Conservation (phyloP, 2,329 filamentous ascomycete genomes). For the Tolypocladium cylindrosporum region DNA sequence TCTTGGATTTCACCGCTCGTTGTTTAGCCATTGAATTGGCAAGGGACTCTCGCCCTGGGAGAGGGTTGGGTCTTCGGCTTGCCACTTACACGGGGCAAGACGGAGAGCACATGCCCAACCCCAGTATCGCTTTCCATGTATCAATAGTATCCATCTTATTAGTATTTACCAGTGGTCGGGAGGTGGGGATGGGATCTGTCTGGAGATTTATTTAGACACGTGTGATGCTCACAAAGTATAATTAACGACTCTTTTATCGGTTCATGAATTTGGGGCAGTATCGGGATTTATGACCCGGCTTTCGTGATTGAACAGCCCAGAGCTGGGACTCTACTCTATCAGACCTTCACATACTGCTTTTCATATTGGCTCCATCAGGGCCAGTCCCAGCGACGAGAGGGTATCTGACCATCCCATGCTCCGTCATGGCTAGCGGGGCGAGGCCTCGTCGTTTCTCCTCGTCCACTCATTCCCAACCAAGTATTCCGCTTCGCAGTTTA, state of each 20-base stretch:
- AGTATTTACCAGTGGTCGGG: neutral
- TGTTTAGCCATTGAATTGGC: neutral
- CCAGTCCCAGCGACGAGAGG: neutral
- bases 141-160: neutral
- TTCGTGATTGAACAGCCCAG: neutral
- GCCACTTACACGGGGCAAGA: neutral
- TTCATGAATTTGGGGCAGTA: neutral
- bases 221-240: neutral
- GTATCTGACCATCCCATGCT: constrained; percentile 15
- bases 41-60: neutral
- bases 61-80: neutral
- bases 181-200: neutral
- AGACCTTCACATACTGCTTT: neutral
- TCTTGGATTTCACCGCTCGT: neutral
- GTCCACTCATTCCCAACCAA: neutral
- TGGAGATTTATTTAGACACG: neutral
- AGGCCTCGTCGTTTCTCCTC: neutral
- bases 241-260: neutral
- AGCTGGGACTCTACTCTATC: neutral
- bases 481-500: constrained; percentile 21
- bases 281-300: neutral
- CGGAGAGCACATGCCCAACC: neutral
- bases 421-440: neutral
- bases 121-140: neutral
- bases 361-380: neutral